Conservation (phyloP, 495 filamentous ascomycete genomes). For the Penicillium longicatenatum region DNA sequence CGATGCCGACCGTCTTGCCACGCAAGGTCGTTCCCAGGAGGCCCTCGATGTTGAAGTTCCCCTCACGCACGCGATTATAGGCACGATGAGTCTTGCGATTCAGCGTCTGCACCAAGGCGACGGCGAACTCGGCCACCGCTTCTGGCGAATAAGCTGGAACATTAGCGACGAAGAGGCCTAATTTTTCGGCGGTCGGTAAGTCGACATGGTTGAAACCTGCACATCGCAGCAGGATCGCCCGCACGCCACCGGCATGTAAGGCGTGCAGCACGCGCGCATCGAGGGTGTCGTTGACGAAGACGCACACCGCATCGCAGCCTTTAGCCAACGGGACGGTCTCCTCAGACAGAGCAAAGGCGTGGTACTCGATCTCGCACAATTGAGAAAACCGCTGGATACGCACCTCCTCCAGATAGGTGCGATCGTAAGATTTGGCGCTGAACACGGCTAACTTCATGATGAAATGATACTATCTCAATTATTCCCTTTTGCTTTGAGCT, state of each 20-base stretch:
- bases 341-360: slow-evolving; percentile 56
- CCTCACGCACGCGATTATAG: slow-evolving; percentile 71
- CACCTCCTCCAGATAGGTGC: slow-evolving; percentile 46
- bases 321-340: slow-evolving; percentile 59
- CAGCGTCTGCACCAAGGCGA: slow-evolving; percentile 66
- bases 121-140: slow-evolving; percentile 71
- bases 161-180: slow-evolving; percentile 65
- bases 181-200: slow-evolving; percentile 52
- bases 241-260: slow-evolving; percentile 50
- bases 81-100: slow-evolving; percentile 72
- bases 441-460: slow-evolving; percentile 62
- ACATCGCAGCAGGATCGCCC: slow-evolving; percentile 65
- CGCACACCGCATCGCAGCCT: slow-evolving; percentile 61
- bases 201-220: slow-evolving; percentile 74
- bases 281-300: slow-evolving; percentile 70
- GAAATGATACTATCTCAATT: too few relatives aligned
- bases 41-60: slow-evolving; percentile 68
- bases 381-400: slow-evolving; percentile 21
- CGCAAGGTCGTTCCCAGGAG: slow-evolving; percentile 61
- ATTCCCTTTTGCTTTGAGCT: neutral
- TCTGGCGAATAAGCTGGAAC: slow-evolving; percentile 72
- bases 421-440: slow-evolving; percentile 64
- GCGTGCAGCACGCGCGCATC: slow-evolving; percentile 50
- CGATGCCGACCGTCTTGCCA: slow-evolving; percentile 57
- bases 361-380: slow-evolving; percentile 49